Evolutionary conservation across 2,329 filamentous ascomycete genomes (phyloP).

Genomic region (Colletotrichum cuscutae): DNA sequence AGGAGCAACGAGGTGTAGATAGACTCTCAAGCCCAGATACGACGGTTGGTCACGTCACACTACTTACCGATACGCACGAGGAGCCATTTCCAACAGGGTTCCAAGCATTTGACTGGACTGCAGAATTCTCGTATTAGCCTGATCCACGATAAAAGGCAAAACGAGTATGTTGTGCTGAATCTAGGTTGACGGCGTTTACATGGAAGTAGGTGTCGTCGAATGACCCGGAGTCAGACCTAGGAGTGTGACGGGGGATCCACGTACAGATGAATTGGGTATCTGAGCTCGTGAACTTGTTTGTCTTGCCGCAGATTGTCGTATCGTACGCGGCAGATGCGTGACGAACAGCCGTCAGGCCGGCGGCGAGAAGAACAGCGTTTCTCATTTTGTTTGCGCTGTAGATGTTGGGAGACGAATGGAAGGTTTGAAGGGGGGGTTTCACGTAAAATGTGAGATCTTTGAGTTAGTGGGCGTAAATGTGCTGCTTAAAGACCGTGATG

Average conservation of each 20-base stretch:
- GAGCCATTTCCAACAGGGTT: conserved; percentile 42
- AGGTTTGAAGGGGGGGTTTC: not conserved
- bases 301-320: conserved; percentile 41
- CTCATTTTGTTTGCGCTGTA: conserved; percentile 16
- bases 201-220: not conserved
- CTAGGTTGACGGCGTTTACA: not conserved
- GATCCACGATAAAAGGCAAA: not conserved
- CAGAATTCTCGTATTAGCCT: conserved; percentile 3
- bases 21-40: not conserved
- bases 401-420: not conserved
- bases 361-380: conserved; percentile 26
- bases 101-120: conserved; percentile 46
- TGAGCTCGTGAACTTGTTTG: conserved; percentile 39
- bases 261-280: conserved; percentile 40
- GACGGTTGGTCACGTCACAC: conserved; percentile 1
- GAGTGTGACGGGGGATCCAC: conserved; percentile 14
- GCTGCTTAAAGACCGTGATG: not conserved
- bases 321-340: conserved; percentile 39
- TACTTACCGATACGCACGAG: conserved; percentile 43
- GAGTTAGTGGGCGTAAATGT: not conserved
- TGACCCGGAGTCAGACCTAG: not conserved
- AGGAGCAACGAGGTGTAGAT: not conserved
- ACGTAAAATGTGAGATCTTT: not conserved
- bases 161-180: not conserved
- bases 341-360: conserved; percentile 26